phyloP scores from a whole-genome alignment of 805 yeast genomes.

The Candida chauliodis region DNA sequence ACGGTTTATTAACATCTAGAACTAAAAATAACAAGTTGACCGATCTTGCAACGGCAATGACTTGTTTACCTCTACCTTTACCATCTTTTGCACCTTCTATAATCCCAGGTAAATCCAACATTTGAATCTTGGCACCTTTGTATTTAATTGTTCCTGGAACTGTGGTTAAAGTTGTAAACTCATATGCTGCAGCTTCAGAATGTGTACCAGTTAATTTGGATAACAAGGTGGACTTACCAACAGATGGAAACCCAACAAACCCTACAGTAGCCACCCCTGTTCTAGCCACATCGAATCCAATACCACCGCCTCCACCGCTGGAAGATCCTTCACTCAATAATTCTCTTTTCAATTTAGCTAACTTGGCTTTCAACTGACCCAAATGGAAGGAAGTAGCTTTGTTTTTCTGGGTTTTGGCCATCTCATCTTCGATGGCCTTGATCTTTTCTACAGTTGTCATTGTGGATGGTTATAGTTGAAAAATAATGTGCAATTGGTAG shows the following conservation, averaged over 20 bases:
- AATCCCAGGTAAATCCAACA: slow-evolving; percentile 88
- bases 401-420: slow-evolving; percentile 97
- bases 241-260: slow-evolving; percentile 97
- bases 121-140: slow-evolving; percentile 96
- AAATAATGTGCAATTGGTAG: too few species aligned
- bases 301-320: slow-evolving; percentile 75
- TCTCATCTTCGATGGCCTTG: slow-evolving; percentile 91
- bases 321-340: slow-evolving; percentile 62
- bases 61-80: slow-evolving; percentile 92
- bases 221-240: slow-evolving; percentile 82
- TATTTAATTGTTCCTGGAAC: slow-evolving; percentile 96
- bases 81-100: slow-evolving; percentile 92
- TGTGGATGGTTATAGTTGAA: too few species aligned
- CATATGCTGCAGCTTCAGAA: slow-evolving; percentile 97
- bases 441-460: slow-evolving; percentile 57
- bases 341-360: slow-evolving; percentile 93
- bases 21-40: slow-evolving; percentile 92
- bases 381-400: slow-evolving; percentile 96
- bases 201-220: slow-evolving; percentile 92
- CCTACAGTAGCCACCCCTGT: slow-evolving; percentile 98
- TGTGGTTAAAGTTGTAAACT: slow-evolving; percentile 94
- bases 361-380: slow-evolving; percentile 95
- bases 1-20: slow-evolving; percentile 92
- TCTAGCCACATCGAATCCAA: slow-evolving; percentile 97
- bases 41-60: slow-evolving; percentile 98